Evolutionary conservation across 2,329 filamentous ascomycete genomes (phyloP).

Genomic region (Trichocomaceae sp.): DNA sequence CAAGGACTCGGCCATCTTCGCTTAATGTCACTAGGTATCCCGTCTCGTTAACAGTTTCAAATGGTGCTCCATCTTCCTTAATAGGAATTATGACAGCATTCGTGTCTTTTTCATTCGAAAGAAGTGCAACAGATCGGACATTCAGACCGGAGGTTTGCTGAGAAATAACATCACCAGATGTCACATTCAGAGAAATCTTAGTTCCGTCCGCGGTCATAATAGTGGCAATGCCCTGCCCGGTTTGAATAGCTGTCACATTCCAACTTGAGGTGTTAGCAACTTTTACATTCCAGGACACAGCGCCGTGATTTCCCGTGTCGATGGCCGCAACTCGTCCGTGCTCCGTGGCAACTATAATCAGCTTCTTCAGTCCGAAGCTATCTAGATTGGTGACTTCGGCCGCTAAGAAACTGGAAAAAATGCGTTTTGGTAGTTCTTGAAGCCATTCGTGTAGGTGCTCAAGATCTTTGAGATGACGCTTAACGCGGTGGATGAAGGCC

Average conservation of each 20-base stretch:
- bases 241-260: constrained; percentile 61
- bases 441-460: constrained; percentile 66
- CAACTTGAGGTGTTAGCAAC: constrained; percentile 57
- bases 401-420: constrained; percentile 57
- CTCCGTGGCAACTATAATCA: constrained; percentile 71
- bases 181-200: constrained; percentile 46
- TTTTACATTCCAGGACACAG: constrained; percentile 67
- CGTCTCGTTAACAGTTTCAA: constrained; percentile 25
- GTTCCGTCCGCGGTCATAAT: constrained; percentile 58
- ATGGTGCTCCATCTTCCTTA: constrained; percentile 30
- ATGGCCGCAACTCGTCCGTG: constrained; percentile 74
- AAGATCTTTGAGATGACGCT: constrained; percentile 72
- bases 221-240: constrained; percentile 54
- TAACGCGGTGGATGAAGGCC: constrained; percentile 84
- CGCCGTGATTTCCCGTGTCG: constrained; percentile 67
- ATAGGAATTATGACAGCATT: constrained; percentile 26
- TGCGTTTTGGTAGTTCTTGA: constrained; percentile 58
- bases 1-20: constrained; percentile 36
- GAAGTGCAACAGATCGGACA: constrained; percentile 27
- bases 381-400: constrained; percentile 48
- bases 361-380: constrained; percentile 81
- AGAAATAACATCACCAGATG: constrained; percentile 37
- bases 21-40: constrained; percentile 38
- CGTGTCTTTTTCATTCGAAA: constrained; percentile 21
- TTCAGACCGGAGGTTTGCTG: constrained; percentile 22